Conservation (phyloP, 2,329 filamentous ascomycete species). For the Sclerotinia borealis region DNA sequence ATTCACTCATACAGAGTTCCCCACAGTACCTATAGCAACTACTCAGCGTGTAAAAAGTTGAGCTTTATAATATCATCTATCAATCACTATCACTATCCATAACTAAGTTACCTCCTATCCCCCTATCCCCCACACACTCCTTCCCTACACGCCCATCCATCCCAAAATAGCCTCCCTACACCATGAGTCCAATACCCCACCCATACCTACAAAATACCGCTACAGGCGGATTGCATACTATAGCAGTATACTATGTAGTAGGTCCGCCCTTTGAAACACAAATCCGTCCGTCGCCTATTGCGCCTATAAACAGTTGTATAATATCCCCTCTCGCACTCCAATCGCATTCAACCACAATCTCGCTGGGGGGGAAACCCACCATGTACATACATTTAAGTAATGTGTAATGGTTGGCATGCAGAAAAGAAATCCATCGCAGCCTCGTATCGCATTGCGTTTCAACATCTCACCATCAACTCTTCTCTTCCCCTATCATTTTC, state of each 20-base stretch:
- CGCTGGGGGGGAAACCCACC: neutral
- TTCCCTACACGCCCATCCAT: neutral
- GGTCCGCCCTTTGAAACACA: neutral
- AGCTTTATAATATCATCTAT: neutral
- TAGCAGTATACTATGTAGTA: neutral
- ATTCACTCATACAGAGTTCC: no score
- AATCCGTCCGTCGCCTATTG: slow-evolving; percentile 1
- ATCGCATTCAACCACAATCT: neutral
- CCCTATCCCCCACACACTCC: neutral
- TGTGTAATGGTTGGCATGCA: neutral
- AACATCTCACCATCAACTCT: neutral
- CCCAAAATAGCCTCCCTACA: neutral
- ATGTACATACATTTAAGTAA: neutral
- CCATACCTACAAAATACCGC: neutral
- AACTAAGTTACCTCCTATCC: neutral
- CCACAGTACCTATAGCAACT: no score
- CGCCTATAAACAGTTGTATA: slow-evolving; percentile 4
- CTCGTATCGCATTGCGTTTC: neutral
- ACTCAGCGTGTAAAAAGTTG: no score
- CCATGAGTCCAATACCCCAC: neutral
- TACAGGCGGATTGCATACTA: neutral
- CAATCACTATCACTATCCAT: neutral
- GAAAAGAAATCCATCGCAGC: neutral
- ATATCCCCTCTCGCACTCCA: neutral
- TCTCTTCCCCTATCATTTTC: neutral